Conservation (phyloP, 2,329 filamentous ascomycete species). For the Botrytis fabae region DNA sequence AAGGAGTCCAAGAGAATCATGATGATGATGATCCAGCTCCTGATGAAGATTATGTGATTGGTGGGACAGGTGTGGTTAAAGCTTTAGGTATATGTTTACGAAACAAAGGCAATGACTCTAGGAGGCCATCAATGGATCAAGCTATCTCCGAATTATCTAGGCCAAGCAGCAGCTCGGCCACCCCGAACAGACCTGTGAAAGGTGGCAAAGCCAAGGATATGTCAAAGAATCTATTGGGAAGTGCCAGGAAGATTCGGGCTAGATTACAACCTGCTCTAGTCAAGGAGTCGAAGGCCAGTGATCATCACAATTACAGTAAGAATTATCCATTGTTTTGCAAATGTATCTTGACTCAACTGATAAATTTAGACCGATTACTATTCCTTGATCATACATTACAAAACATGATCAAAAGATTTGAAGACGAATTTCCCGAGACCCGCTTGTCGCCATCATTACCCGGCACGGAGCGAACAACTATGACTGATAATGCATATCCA, state of each 20-base stretch:
- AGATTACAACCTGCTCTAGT: constrained; percentile 81
- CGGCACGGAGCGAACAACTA: constrained; percentile 15
- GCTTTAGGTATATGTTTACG: constrained; percentile 87
- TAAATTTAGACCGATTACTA: constrained; percentile 62
- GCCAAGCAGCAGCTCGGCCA: constrained; percentile 48
- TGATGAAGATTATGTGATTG: constrained; percentile 93
- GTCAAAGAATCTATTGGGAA: constrained; percentile 84
- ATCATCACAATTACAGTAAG: constrained; percentile 78
- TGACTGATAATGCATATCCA: constrained; percentile 19
- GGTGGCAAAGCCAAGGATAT: constrained; percentile 80
- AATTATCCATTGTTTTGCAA: constrained; percentile 30
- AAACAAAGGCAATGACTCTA: constrained; percentile 69
- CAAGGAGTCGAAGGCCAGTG: constrained; percentile 68
- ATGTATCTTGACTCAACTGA: constrained; percentile 13
- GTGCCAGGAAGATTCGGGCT: constrained; percentile 83
- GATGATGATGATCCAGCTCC: constrained; percentile 70
- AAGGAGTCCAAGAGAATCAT: constrained; percentile 50
- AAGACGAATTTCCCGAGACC: constrained; percentile 93
- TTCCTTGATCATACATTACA: constrained; percentile 88
- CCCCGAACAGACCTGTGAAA: constrained; percentile 45
- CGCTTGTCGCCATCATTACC: constrained; percentile 45
- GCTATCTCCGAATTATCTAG: constrained; percentile 31
- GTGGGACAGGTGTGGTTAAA: constrained; percentile 92
- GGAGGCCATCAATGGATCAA: constrained; percentile 42
- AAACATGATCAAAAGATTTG: constrained; percentile 91